Percentiles rank a stretch among this genome's conserved stretches.
phyloP scores from a whole-genome alignment of 495 filamentous ascomycete genomes.

The Podospora appendiculata region DNA sequence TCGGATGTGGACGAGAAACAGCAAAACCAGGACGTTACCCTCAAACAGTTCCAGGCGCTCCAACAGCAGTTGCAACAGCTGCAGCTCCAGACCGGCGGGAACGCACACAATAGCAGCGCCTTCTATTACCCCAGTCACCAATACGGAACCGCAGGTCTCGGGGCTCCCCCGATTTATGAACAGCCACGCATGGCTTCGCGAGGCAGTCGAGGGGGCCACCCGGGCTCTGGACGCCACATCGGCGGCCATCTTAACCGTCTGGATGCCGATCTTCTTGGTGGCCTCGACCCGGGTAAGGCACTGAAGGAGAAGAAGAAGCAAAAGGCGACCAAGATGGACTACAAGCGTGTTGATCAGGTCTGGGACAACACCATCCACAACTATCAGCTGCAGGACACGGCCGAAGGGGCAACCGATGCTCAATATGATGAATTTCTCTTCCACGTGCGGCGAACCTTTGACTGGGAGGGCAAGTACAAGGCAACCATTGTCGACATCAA shows the following conservation, averaged over 20 bases:
- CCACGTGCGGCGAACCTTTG: conserved; percentile 76
- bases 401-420: conserved; percentile 59
- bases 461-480: conserved; percentile 81
- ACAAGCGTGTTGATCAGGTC: conserved; percentile 80
- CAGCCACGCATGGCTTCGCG: background rate
- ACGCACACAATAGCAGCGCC: background rate
- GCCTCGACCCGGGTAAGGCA: conserved; percentile 22
- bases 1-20: conserved; percentile 12
- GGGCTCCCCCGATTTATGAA: conserved; percentile 9
- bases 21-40: conserved; percentile 12
- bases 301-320: conserved; percentile 43
- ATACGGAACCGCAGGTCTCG: conserved; percentile 2
- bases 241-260: background rate
- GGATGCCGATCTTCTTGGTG: background rate
- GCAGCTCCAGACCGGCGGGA: conserved; percentile 17
- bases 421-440: conserved; percentile 85
- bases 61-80: conserved; percentile 9
- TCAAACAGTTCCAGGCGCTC: conserved; percentile 19
- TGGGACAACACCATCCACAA: conserved; percentile 75
- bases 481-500: conserved; percentile 79
- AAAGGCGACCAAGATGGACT: conserved; percentile 59
- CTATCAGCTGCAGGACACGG: conserved; percentile 75
- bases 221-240: conserved; percentile 3
- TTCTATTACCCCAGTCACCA: conserved; percentile 4
- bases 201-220: conserved; percentile 4